These are phyloP conservation scores for Candida smagusa DNA, from an alignment of 1,139 yeast genomes.

Conservation along the genomic window DNA sequence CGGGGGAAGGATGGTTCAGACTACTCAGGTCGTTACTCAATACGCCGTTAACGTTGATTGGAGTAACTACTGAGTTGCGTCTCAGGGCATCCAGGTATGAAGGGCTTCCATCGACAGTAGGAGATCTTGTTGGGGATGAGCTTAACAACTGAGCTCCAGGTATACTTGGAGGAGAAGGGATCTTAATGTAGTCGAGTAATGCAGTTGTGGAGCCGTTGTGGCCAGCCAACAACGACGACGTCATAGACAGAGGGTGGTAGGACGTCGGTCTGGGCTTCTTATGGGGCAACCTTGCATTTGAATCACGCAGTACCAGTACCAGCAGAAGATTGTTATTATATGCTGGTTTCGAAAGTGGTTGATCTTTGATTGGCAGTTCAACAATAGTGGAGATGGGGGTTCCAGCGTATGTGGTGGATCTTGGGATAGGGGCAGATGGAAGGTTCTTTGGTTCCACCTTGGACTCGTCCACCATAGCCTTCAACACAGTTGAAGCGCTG, in stretches of 20 bases:
- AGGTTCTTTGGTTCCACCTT: slow-evolving; percentile 11
- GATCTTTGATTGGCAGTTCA: slow-evolving; percentile 41
- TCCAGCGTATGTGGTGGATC: slow-evolving; percentile 45
- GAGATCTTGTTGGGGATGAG: slow-evolving; percentile 34
- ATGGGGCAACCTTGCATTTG: slow-evolving; percentile 34
- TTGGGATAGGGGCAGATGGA: slow-evolving; percentile 24
- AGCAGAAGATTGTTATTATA: slow-evolving; percentile 1
- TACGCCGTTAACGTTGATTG: slow-evolving; percentile 48
- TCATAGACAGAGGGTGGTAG: slow-evolving; percentile 62
- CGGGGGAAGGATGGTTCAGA: slow-evolving; percentile 16
- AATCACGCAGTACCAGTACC: slow-evolving; percentile 12
- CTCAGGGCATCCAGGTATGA: slow-evolving; percentile 19
- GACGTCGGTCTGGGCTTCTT: slow-evolving; percentile 78
- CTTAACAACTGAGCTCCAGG: slow-evolving; percentile 38
- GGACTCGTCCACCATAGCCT: slow-evolving; percentile 59
- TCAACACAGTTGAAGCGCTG: slow-evolving; percentile 62
- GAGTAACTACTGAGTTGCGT: slow-evolving; percentile 44
- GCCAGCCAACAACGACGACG: slow-evolving; percentile 29
- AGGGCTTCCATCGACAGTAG: slow-evolving; percentile 10
- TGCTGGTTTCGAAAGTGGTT: slow-evolving; percentile 5
- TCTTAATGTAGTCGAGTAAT: slow-evolving; percentile 30
- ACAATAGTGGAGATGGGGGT: slow-evolving; percentile 34
- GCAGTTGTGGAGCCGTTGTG: slow-evolving; percentile 12
- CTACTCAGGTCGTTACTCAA: slow-evolving; percentile 29
- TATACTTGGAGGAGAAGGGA: slow-evolving; percentile 28